Evolutionary conservation across 345 rosid species (phyloP).

Genomic region (Streptanthus diversifolius): DNA sequence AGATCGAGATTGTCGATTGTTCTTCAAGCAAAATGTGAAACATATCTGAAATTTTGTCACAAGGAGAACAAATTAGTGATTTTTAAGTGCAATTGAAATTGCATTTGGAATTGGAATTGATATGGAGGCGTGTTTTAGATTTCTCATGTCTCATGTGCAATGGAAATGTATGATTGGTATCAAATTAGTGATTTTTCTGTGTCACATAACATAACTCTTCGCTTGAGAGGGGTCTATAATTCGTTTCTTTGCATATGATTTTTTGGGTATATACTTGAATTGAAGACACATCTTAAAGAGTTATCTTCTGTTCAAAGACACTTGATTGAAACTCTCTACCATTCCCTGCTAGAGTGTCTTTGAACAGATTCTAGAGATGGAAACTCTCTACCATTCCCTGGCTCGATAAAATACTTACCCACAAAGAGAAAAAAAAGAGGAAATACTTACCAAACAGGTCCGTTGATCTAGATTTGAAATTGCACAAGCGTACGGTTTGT

Average conservation of each 20-base stretch:
- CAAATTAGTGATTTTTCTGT: neutral
- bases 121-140: neutral
- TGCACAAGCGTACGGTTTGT: neutral
- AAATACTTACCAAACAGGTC: conserved; percentile 24
- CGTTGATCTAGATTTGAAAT: neutral
- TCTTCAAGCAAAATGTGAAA: neutral
- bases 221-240: neutral
- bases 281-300: neutral
- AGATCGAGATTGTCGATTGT: neutral
- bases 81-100: neutral
- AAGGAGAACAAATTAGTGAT: neutral
- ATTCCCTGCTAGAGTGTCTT: no score
- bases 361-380: conserved; percentile 25
- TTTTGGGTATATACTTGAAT: neutral
- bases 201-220: neutral
- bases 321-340: no score
- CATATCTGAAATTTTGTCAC: neutral
- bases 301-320: neutral
- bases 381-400: conserved; percentile 28
- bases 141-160: neutral
- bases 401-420: conserved; percentile 18
- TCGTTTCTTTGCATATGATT: neutral
- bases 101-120: neutral
- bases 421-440: neutral
- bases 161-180: neutral